Evolutionary conservation across 306 rosid species (phyloP), one percentile per base, ranked within the genome.

Genomic region (Rubus idaeus): DNA sequence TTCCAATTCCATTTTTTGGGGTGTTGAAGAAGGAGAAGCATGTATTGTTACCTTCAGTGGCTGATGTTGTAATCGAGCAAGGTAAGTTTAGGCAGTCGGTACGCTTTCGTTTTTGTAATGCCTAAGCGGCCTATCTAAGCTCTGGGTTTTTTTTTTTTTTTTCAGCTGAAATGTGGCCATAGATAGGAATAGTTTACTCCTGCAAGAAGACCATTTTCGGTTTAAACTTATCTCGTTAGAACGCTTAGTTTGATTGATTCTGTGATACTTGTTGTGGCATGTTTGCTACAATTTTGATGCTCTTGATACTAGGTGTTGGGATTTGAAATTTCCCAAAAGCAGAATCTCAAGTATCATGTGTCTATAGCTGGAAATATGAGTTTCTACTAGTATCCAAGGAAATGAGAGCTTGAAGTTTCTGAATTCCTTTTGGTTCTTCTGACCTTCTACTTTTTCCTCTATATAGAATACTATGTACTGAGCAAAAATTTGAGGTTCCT

Each of bases 51-150:
- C 88, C 87, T 73, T 89, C 84, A 23, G 98, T 94, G 66, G 85
- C 97, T 5, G 98, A 92, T 87, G 77, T 95, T n/a, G 90, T 90
- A 45, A 81, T 95, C 75, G 97, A 95, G 82, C 98, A 95, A 89
- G 98, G 98, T 95, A 67, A 63, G 4, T 16, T 12, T 30, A 30
- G 35, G 35, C 35, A 30, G 35, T 30, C 35, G 2, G 35, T 30
- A 30, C 35, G 35, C 1, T 30, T 30, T 30, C 35, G 35, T 30
- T 30, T 42, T 42, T 42, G 46, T 42, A 42, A 42, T 42, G 46
- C 1, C 46, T 2, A 8, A 42, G 8, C 53, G 13, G 8, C 2
- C 1, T 49, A 49, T 2, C 4, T 49, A 12, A 8, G 53, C 4
- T 12, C 53, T 12, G 13, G 14, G 12, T 11, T 49, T 49, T 49